Evolutionary conservation across 1,139 yeast species (phyloP), one percentile per base, ranked within the genome.

Genomic region (Blastobotrys buckinghamii): DNA sequence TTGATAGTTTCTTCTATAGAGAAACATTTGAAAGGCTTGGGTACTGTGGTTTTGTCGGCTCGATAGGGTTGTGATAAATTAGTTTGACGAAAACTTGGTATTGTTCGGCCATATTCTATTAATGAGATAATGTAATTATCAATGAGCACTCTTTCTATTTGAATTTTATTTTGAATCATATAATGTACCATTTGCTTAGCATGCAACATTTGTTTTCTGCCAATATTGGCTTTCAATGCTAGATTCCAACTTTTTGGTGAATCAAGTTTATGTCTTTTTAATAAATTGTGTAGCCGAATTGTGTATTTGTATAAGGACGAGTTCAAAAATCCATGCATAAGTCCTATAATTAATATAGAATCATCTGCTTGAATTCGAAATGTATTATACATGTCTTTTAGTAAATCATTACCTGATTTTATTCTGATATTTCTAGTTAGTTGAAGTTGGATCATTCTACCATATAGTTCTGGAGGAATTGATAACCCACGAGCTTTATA

Each of bases 171-270:
- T 12, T 33, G 35, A 15, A 44, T 19, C 49, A 44, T 44, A 10
- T 24, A 13, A 12, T 24, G 26, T 2, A 50, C 32, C 17, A 30
- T 24, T 19, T 12, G 13, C 12, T 32, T 24, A 5, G 49, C 49
- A 19, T 16, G 16, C 6, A 20, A n/a, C 27, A 47, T 43, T 19
- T 19, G 27, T 15, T 39, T 34, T 29, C 30, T 29, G 13, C 34
- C 34, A 13, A 45, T 30, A n/a, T 16, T 29, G 1, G 53, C 49
- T 3, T 45, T 16, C 7, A 50, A 35, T 10, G 44, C 38, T 32
- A 49, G 16, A 27, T 48, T 50, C 51, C 54, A 52, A 9, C 51
- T 49, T 30, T 29, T 16, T 7, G 45, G 30, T 10, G 45, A 40
- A 6, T 47, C 46, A 8, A n/a, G 20, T 12, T 44, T 47, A 3